These are phyloP conservation scores for Teratosphaeria epicoccoides DNA, from an alignment of 2,329 filamentous ascomycete genomes.

Conservation along the genomic window DNA sequence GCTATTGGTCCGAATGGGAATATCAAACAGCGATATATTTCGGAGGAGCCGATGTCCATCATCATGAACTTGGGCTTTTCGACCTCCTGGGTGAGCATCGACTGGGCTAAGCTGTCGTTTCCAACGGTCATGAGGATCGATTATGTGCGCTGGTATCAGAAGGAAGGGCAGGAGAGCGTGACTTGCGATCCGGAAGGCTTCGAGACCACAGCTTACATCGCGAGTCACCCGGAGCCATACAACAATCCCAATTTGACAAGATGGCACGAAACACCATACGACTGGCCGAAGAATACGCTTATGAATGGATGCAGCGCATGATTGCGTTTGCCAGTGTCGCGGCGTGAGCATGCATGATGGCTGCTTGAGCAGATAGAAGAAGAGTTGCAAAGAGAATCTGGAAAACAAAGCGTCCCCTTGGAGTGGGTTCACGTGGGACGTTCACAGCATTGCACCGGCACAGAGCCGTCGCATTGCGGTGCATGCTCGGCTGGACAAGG, in stretches of 20 bases:
- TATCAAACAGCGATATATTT: constrained; percentile 37
- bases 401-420: not conserved
- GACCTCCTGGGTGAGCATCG: constrained; percentile 39
- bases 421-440: not conserved
- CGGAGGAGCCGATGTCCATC: constrained; percentile 45
- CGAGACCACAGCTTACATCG: constrained; percentile 43
- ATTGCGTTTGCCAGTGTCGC: not conserved
- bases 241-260: constrained; percentile 42
- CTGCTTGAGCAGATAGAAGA: not conserved
- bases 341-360: no score
- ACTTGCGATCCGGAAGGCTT: constrained; percentile 47
- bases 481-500: not conserved
- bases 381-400: not conserved
- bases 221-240: constrained; percentile 37
- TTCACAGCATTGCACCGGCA: not conserved
- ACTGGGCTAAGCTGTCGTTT: constrained; percentile 36
- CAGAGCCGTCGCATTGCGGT: not conserved
- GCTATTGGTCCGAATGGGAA: constrained; percentile 46
- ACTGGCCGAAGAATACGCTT: constrained; percentile 35
- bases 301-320: constrained; percentile 29
- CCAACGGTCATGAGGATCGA: constrained; percentile 45
- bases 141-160: constrained; percentile 47
- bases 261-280: constrained; percentile 28
- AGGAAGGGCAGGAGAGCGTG: constrained; percentile 35
- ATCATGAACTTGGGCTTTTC: constrained; percentile 45